Evolutionary conservation across 2,329 filamentous ascomycete genomes (phyloP).

Genomic region (Xylaria sp.): DNA sequence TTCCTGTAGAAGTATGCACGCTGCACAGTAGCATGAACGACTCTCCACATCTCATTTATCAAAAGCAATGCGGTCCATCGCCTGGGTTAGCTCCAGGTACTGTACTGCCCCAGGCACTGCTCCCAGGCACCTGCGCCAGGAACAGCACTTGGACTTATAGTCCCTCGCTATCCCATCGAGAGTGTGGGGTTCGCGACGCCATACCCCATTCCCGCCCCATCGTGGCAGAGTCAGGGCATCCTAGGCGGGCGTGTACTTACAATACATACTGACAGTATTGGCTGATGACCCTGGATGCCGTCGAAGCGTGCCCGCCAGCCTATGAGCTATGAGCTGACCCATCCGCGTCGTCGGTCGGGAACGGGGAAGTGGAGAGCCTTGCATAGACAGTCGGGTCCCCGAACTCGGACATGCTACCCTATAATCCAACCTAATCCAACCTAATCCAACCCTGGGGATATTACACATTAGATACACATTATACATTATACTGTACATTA

Average conservation of each 20-base stretch:
- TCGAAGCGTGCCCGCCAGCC: neutral
- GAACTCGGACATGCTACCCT: conserved; percentile 25
- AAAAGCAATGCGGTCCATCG: neutral
- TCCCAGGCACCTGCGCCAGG: too few relatives aligned
- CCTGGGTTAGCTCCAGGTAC: conserved; percentile 20
- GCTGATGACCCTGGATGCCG: neutral
- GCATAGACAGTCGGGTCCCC: conserved; percentile 15
- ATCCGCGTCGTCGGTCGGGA: neutral
- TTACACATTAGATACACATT: too few relatives aligned
- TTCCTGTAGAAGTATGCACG: too few relatives aligned
- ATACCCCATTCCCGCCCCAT: neutral
- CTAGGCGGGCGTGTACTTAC: too few relatives aligned
- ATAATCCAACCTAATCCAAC: conserved; percentile 23
- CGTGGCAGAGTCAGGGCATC: too few relatives aligned
- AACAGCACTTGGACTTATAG: too few relatives aligned
- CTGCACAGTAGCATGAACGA: conserved; percentile 11
- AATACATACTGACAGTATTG: too few relatives aligned
- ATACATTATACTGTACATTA: conserved; percentile 1
- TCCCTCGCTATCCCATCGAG: too few relatives aligned
- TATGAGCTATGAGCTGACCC: neutral
- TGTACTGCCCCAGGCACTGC: too few relatives aligned
- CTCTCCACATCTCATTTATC: conserved; percentile 5
- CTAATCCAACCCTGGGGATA: too few relatives aligned
- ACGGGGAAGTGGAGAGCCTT: conserved; percentile 23
- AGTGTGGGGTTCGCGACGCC: too few relatives aligned